These are phyloP conservation scores for Globisporangium megalacanthum DNA, from an alignment of 352 stramenopile species.

Conservation along the genomic window DNA sequence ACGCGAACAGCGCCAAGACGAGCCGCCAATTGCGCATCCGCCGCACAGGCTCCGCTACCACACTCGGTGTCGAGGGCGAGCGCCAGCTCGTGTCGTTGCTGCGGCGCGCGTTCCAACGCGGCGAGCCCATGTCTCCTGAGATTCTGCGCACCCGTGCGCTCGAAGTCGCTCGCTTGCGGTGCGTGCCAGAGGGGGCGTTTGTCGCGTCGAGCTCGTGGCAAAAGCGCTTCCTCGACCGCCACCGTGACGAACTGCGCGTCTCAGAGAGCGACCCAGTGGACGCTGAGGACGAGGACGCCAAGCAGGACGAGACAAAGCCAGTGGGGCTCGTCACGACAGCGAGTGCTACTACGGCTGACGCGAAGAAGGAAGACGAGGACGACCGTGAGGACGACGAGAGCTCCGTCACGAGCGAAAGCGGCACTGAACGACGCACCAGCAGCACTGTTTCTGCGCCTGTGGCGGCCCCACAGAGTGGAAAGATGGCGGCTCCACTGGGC, in stretches of 20 bases:
- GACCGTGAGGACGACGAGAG: too few relatives aligned
- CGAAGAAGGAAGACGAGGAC: too few relatives aligned
- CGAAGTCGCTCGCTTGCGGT: slow-evolving; percentile 5
- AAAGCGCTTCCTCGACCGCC: slow-evolving; percentile 10
- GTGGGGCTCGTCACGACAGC: too few relatives aligned
- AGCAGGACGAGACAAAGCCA: too few relatives aligned
- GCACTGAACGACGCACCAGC: too few relatives aligned
- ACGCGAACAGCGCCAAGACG: slow-evolving; percentile 14
- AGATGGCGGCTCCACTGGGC: too few relatives aligned
- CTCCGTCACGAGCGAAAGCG: too few relatives aligned
- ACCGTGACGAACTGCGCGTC: not conserved
- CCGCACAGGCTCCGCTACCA: slow-evolving; percentile 6
- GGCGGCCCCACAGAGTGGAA: too few relatives aligned
- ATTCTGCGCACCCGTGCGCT: slow-evolving; percentile 6
- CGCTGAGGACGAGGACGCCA: too few relatives aligned
- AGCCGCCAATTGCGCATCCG: slow-evolving; percentile 13
- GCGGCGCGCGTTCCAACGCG: not conserved
- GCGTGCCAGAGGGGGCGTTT: slow-evolving; percentile 7
- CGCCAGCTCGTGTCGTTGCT: slow-evolving; percentile 9
- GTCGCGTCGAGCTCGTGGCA: slow-evolving; percentile 10
- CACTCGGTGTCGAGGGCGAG: slow-evolving; percentile 8
- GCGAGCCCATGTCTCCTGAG: slow-evolving; percentile 8
- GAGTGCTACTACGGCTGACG: too few relatives aligned
- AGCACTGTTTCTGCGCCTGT: too few relatives aligned
- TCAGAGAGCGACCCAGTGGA: too few relatives aligned